Evolutionary conservation across 805 yeast genomes (phyloP).

Genomic region (Schwanniomyces pseudopolymorphus): DNA sequence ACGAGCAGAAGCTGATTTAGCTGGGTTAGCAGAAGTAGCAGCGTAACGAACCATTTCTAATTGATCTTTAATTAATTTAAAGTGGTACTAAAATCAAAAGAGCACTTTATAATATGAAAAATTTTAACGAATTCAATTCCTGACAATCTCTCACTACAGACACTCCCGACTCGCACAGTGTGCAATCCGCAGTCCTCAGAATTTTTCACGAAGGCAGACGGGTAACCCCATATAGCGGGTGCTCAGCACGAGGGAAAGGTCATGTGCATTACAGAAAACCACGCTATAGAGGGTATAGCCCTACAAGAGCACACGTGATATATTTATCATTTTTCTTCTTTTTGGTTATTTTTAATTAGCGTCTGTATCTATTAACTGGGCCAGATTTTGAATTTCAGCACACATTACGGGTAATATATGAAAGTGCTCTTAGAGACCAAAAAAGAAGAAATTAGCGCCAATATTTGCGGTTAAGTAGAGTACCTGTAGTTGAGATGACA

Average conservation of each 20-base stretch:
- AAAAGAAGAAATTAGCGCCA: too few species aligned
- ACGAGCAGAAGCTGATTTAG: constrained; percentile 98
- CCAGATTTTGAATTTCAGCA: too few species aligned
- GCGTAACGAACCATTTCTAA: constrained; percentile 96
- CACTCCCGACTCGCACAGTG: neutral
- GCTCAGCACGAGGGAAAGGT: neutral
- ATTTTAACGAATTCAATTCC: constrained; percentile 1
- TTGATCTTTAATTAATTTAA: constrained; percentile 6
- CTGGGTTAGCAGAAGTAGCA: constrained; percentile 98
- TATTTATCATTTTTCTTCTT: too few species aligned
- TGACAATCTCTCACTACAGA: neutral
- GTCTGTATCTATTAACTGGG: too few species aligned
- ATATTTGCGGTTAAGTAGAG: too few species aligned
- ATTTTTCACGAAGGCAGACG: neutral
- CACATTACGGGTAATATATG: too few species aligned
- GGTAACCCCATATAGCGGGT: neutral
- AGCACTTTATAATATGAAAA: constrained; percentile 1
- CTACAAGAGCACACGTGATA: neutral
- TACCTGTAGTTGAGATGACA: too few species aligned
- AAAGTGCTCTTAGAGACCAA: too few species aligned
- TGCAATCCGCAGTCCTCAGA: neutral
- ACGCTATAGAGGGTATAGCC: neutral
- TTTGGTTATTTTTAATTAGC: too few species aligned
- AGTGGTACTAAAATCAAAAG: neutral
- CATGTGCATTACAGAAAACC: neutral